Conservation (phyloP, 1,284 basidiomycete species). For the Rhodotorula sp. region DNA sequence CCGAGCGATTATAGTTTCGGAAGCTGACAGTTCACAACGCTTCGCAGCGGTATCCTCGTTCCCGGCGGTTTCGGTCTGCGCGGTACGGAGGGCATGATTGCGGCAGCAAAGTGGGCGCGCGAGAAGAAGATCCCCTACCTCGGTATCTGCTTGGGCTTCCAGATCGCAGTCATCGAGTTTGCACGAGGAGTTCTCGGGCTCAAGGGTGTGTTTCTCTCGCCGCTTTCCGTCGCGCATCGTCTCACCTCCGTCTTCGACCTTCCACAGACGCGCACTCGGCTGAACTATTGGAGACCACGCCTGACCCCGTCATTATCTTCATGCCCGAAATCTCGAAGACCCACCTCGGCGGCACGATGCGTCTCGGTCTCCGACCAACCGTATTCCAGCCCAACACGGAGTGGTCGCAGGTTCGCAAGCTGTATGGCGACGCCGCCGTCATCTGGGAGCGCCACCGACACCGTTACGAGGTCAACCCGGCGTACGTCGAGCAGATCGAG, state of each 20-base stretch:
- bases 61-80: slow-evolving; percentile 93
- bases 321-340: slow-evolving; percentile 99
- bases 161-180: slow-evolving; percentile 95
- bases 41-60: slow-evolving; percentile 71
- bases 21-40: neutral
- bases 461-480: slow-evolving; percentile 95
- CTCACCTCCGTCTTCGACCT: neutral
- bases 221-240: neutral
- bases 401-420: slow-evolving; percentile 68
- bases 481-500: slow-evolving; percentile 72
- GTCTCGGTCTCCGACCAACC: slow-evolving; percentile 89
- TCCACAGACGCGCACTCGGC: slow-evolving; percentile 77
- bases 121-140: slow-evolving; percentile 94
- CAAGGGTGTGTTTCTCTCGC: slow-evolving; percentile 55
- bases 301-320: slow-evolving; percentile 82
- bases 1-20: neutral
- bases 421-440: slow-evolving; percentile 80
- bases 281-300: slow-evolving; percentile 66
- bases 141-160: slow-evolving; percentile 97
- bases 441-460: slow-evolving; percentile 98
- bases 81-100: slow-evolving; percentile 96
- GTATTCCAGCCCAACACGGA: slow-evolving; percentile 67
- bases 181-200: slow-evolving; percentile 80
- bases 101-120: slow-evolving; percentile 93
- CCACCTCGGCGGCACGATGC: slow-evolving; percentile 98